phyloP scores from a whole-genome alignment of 169 alveolate species.

The Toxoplasma gondii region DNA sequence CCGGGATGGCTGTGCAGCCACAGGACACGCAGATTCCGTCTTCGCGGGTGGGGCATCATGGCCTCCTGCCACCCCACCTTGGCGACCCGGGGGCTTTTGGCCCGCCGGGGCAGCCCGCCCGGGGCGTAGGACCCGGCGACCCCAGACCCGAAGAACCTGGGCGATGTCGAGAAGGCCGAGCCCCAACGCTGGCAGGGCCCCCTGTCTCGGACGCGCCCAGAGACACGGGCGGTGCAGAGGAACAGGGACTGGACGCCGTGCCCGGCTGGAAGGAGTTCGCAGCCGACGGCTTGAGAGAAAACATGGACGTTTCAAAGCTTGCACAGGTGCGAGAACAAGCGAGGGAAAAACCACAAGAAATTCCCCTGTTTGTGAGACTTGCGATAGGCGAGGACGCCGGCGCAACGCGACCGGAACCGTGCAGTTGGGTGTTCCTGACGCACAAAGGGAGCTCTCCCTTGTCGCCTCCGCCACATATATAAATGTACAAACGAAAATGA shows the following conservation, averaged over 20 bases:
- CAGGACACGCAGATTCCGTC: neutral
- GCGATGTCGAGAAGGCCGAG: neutral
- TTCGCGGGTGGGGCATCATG: neutral
- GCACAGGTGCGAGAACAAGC: conserved; percentile 19
- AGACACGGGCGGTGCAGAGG: neutral
- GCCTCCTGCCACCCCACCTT: neutral
- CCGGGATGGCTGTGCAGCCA: neutral
- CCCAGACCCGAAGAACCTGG: neutral
- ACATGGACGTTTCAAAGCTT: conserved; percentile 40
- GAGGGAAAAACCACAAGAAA: neutral
- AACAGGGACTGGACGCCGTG: conserved; percentile 34
- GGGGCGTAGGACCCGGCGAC: neutral
- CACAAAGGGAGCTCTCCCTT: too few relatives aligned
- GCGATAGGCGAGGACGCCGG: neutral
- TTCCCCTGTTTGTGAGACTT: neutral
- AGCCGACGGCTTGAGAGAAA: conserved; percentile 43
- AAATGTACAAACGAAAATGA: neutral
- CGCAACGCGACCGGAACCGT: too few relatives aligned
- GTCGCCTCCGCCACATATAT: too few relatives aligned
- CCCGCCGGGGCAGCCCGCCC: neutral
- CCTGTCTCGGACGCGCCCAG: neutral
- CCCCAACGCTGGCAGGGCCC: neutral
- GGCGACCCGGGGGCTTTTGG: neutral
- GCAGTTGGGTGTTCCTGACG: too few relatives aligned
- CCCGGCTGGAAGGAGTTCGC: conserved; percentile 63